Evolutionary conservation across 371 early-diverging fungal genomes (phyloP).

Genomic region (Rhizomucor pusillus): DNA sequence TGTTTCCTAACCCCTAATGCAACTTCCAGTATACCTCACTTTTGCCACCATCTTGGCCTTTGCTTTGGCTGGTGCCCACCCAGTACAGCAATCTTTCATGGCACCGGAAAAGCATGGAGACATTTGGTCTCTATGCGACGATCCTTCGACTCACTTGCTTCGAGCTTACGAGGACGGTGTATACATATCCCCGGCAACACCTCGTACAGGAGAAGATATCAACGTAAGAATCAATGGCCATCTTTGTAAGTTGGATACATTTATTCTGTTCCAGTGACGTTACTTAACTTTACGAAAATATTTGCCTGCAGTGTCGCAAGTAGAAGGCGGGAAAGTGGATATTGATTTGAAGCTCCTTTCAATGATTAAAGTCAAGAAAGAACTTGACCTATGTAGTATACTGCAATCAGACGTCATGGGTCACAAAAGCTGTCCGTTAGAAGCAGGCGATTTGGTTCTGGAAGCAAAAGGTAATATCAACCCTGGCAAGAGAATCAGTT

Average conservation of each 20-base stretch:
- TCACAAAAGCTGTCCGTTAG: conserved; percentile 29
- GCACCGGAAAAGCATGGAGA: conserved; percentile 36
- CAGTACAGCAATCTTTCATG: conserved; percentile 22
- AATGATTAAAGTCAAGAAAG: conserved; percentile 46
- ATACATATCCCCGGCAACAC: conserved; percentile 31
- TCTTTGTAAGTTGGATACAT: conserved; percentile 18
- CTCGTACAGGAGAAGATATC: conserved; percentile 37
- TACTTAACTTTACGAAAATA: neutral
- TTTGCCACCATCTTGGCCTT: no score
- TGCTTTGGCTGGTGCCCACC: conserved; percentile 1
- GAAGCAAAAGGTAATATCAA: conserved; percentile 31
- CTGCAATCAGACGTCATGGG: conserved; percentile 40
- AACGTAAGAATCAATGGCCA: conserved; percentile 42
- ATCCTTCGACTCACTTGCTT: conserved; percentile 32
- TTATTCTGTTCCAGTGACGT: neutral
- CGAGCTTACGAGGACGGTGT: conserved; percentile 40
- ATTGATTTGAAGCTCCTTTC: conserved; percentile 41
- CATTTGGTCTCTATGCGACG: conserved; percentile 43
- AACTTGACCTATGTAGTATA: conserved; percentile 38
- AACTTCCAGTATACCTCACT: no score
- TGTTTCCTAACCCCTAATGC: no score
- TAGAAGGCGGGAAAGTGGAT: conserved; percentile 33
- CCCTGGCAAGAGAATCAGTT: neutral
- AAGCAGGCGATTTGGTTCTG: conserved; percentile 33
- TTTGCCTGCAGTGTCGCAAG: conserved; percentile 23